A percentile compares a stretch with the other conserved stretches of the same genome.
Conservation (phyloP, 768 basidiomycete genomes). For the Strobilomyces echinocephalus region DNA sequence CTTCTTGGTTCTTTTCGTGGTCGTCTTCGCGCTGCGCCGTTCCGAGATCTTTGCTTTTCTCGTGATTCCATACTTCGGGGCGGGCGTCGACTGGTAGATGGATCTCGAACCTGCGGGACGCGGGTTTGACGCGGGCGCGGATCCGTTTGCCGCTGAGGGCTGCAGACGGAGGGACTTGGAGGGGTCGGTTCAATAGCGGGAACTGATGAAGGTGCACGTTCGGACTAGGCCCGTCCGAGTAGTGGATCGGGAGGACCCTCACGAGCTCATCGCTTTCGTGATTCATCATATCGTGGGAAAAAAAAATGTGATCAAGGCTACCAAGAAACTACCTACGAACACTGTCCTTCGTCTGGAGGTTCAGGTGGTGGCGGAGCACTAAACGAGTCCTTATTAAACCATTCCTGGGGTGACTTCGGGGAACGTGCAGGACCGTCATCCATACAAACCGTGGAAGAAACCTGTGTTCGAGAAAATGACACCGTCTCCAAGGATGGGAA, state of each 20-base stretch:
- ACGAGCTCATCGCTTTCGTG: constrained; percentile 54
- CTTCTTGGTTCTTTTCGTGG: constrained; percentile 69
- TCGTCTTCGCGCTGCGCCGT: constrained; percentile 68
- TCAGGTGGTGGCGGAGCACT: constrained; percentile 1
- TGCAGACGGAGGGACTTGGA: constrained; percentile 76
- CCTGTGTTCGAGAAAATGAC: constrained; percentile 3
- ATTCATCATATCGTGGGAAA: constrained; percentile 15
- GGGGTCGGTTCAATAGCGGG: constrained; percentile 67
- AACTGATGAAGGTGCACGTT: constrained; percentile 78
- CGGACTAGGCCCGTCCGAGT: constrained; percentile 55
- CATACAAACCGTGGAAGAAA: constrained; percentile 2
- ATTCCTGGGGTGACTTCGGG: constrained; percentile 1
- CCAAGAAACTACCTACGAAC: not conserved
- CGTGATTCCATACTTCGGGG: constrained; percentile 75
- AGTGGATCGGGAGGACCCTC: constrained; percentile 65
- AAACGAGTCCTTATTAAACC: constrained; percentile 6
- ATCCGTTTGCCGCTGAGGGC: constrained; percentile 69
- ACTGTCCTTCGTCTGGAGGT: constrained; percentile 3
- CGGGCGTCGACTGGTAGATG: constrained; percentile 81
- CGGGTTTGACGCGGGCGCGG: constrained; percentile 64
- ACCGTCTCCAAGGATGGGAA: constrained; percentile 9
- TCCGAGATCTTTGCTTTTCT: constrained; percentile 63
- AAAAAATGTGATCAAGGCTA: not conserved
- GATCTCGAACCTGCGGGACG: constrained; percentile 60
- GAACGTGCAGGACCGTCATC: constrained; percentile 4